Percentiles rank a stretch among this genome's conserved stretches.
Evolutionary conservation across 768 basidiomycete genomes (phyloP).

Genomic region (Infundibulicybe gibba): DNA sequence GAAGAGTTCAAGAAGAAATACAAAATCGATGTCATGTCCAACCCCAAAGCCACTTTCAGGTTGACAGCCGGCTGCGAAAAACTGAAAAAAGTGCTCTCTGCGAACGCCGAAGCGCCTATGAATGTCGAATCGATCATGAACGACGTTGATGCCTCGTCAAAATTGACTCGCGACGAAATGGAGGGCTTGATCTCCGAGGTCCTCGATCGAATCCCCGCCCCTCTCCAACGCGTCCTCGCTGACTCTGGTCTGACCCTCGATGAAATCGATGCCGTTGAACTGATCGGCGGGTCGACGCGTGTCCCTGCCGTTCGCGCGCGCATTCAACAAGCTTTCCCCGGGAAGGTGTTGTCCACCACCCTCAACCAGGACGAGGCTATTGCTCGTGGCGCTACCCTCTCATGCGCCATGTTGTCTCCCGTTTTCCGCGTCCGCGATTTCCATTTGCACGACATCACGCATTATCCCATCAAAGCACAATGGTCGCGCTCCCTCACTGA

Average conservation of each 20-base stretch:
- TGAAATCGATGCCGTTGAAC: conserved; percentile 87
- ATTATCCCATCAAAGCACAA: conserved; percentile 86
- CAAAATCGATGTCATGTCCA: conserved; percentile 92
- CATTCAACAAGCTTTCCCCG: conserved; percentile 80
- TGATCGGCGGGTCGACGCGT: conserved; percentile 92
- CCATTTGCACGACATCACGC: conserved; percentile 78
- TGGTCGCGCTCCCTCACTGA: conserved; percentile 79
- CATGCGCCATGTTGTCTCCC: conserved; percentile 95
- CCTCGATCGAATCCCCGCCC: conserved; percentile 71
- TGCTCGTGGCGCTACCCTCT: conserved; percentile 94
- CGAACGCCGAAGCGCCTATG: conserved; percentile 84
- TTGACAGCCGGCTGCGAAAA: conserved; percentile 86
- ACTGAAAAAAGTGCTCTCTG: conserved; percentile 94
- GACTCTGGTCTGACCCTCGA: conserved; percentile 81
- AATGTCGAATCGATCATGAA: conserved; percentile 96
- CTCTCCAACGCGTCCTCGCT: conserved; percentile 73
- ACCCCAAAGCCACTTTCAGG: conserved; percentile 92
- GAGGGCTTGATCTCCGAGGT: conserved; percentile 75
- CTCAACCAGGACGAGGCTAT: conserved; percentile 98
- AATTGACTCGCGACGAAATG: conserved; percentile 77
- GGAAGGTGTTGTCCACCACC: conserved; percentile 84
- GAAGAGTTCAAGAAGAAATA: conserved; percentile 94
- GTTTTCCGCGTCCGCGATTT: conserved; percentile 98
- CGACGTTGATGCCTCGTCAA: conserved; percentile 90
- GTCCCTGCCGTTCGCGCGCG: conserved; percentile 87